These are phyloP conservation scores for Xenosphaeropsis pyriputrescens DNA, from an alignment of 2,329 filamentous ascomycete species.

Conservation along the genomic window DNA sequence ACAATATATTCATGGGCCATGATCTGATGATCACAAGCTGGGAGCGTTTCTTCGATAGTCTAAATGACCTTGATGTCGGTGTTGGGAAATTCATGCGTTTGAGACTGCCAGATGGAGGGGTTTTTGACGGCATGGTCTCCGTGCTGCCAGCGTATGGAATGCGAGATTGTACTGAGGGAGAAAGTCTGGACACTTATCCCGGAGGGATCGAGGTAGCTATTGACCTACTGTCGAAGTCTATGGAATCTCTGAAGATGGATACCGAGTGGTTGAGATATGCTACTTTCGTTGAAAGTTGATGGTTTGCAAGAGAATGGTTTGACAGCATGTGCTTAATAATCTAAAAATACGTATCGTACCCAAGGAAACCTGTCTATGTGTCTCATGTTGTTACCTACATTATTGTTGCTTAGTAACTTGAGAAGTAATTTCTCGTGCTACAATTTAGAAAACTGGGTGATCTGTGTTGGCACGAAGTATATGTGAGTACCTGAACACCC, in stretches of 20 bases:
- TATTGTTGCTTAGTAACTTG: too few species aligned
- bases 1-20: constrained; percentile 1
- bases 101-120: constrained; percentile 1
- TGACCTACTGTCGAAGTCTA: background rate
- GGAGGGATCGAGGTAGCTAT: constrained; percentile 1
- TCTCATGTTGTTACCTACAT: too few species aligned
- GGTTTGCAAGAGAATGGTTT: too few species aligned
- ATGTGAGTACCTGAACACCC: too few species aligned
- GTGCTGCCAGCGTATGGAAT: constrained; percentile 4
- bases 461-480: too few species aligned
- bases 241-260: constrained; percentile 1
- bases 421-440: too few species aligned
- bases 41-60: constrained; percentile 1
- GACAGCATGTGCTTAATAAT: too few species aligned
- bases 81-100: constrained; percentile 2
- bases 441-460: too few species aligned
- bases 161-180: background rate
- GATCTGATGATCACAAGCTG: constrained; percentile 4
- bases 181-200: background rate
- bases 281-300: background rate
- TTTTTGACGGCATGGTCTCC: constrained; percentile 2
- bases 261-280: background rate
- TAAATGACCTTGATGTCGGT: constrained; percentile 3
- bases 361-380: too few species aligned
- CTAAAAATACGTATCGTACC: too few species aligned